Evolutionary conservation across 2,329 filamentous ascomycete species (phyloP), one percentile per base, ranked within the genome.

Genomic region (Sclerotinia spermophila): DNA sequence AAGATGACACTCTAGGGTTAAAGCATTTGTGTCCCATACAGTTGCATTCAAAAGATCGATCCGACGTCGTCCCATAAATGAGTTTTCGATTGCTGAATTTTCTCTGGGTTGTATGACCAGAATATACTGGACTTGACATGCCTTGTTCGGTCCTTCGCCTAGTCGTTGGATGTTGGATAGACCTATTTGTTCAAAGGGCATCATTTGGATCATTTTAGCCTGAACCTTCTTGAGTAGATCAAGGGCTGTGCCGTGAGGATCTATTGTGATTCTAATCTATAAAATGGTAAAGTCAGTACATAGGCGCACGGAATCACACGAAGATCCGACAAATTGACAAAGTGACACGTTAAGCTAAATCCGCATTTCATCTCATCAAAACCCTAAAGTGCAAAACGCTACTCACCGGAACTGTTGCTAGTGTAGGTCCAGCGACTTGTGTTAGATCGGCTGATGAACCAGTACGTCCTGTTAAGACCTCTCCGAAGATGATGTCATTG

Each of bases 151-250:
- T 42, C 73, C 73, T 17, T 27, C 30, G 15, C 72, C 70, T 30
- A 76, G 53, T 27, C 45, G 44, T 27, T 72, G 70, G 21, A 77
- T 77, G n/a, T 69, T 71, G 48, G 74, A 71, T 24, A 76, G 38
- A 5, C 76, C 76, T 24, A 82, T 77, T 72, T 88, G 85, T 72
- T 87, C 82, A 74, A 86, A 82, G 1, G 84, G 83, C 30, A 87
- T 85, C 30, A 62, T 66, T 10, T 51, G 60, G 35, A 64, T 67
- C 42, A 53, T 55, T 19, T 70, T 58, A 17, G 56, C 17, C 35
- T 72, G 70, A 45, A 70, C 60, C 15, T 27, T 30, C 35, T 38
- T 19, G 13, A 68, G 44, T 48, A 62, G n/a, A 10, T 17, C 7
- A 11, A 61, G 10, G 2, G 44, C 56, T 3, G 11, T 33, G 3